Evolutionary conservation across 495 filamentous ascomycete species (phyloP), one percentile per base, ranked within the genome.

Genomic region (Extremus antarcticus): DNA sequence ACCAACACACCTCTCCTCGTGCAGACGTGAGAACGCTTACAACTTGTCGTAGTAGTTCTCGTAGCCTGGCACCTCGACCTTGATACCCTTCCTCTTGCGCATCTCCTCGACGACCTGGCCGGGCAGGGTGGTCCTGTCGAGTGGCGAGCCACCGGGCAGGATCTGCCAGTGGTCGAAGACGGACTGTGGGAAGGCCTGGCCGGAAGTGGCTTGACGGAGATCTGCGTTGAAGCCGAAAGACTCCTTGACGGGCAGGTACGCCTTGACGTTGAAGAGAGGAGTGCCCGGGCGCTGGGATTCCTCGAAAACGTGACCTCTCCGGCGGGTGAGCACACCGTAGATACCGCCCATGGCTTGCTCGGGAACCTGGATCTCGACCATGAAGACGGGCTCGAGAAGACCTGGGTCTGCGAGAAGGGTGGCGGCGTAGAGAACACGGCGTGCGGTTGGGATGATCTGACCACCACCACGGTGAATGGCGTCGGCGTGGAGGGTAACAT

Each of bases 41-140:
- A 62, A 48, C 59, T 62, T 62, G 55, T 62, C 59, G 52, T 62
- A 62, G 59, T 62, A 62, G 79, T 95, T 92, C 63, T 86, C 87
- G 76, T 86, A 81, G 69, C 83, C 84, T 59, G 90, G 90, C 67
- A 95, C 86, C 60, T 87, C 78, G 67, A 83, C 77, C 87, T 99
- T 99, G 81, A 99, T 76, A 85, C 91, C 94, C 85, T 99, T 99
- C 76, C 92, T 85, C 84, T 95, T 95, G 65, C 92, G 87, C 86
- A 91, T 95, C 50, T 83, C 80, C 70, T 77, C 75, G 61, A 96
- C 88, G 65, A 95, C 74, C 68, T 82, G 73, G 70, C 92, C 94
- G 71, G 86, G 79, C 83, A 89, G 91, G 60, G 84, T 84, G 63
- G 85, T 85, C 64, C 72, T 59, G 72, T 99, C 94, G 63, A 97